Evolutionary conservation across 306 rosid genomes (phyloP).

Genomic region (Pterocarpus santalinus): DNA sequence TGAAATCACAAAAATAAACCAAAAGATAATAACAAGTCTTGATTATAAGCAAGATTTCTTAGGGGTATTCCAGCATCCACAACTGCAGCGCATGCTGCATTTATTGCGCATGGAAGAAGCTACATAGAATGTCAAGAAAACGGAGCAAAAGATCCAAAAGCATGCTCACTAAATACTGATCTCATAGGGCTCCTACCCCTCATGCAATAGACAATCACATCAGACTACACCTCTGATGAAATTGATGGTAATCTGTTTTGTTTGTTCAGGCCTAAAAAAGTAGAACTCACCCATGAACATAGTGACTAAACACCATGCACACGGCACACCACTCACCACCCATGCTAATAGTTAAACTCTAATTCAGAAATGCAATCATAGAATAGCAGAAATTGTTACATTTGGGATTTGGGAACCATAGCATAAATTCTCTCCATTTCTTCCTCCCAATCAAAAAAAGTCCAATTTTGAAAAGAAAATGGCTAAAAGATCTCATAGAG

Average conservation of each 20-base stretch:
- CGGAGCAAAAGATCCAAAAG: slow-evolving; percentile 36
- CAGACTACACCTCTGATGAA: slow-evolving; percentile 3
- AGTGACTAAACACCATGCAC: slow-evolving; percentile 23
- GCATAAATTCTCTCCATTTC: slow-evolving; percentile 17
- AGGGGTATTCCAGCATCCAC: slow-evolving; percentile 95
- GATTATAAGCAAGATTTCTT: slow-evolving; percentile 90
- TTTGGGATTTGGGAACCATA: neutral
- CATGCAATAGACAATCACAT: slow-evolving; percentile 21
- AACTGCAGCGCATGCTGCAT: slow-evolving; percentile 95
- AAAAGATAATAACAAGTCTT: slow-evolving; percentile 36
- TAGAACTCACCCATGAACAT: neutral
- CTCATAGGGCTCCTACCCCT: slow-evolving; percentile 29
- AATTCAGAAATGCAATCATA: slow-evolving; percentile 2
- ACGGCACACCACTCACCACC: neutral
- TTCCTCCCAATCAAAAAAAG: slow-evolving; percentile 9
- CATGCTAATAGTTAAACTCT: neutral
- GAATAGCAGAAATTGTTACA: neutral
- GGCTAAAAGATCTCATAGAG: neutral
- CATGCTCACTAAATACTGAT: slow-evolving; percentile 25
- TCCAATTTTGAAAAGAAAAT: neutral
- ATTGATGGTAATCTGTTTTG: slow-evolving; percentile 28
- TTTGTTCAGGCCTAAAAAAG: slow-evolving; percentile 17
- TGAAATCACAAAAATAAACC: slow-evolving; percentile 30
- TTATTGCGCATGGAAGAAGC: slow-evolving; percentile 97
- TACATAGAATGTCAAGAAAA: slow-evolving; percentile 66